Evolutionary conservation across 768 basidiomycete species (phyloP).

Genomic region (Lyophyllum semitale): DNA sequence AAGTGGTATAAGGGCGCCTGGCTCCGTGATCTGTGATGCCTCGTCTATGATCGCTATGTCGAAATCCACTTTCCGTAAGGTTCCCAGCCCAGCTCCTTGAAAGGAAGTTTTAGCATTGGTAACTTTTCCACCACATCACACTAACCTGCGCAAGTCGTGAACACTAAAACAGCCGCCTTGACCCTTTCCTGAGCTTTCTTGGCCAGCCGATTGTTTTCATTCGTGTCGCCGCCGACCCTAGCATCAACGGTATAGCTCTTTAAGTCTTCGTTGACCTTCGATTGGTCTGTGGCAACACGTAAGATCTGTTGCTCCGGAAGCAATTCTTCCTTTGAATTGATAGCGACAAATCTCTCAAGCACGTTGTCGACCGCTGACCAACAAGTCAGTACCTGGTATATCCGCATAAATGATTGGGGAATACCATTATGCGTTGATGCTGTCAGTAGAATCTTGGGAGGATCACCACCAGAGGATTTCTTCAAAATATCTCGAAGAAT

Average conservation of each 20-base stretch:
- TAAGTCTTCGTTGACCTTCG: slow-evolving; percentile 58
- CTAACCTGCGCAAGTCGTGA: slow-evolving; percentile 65
- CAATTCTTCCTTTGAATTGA: slow-evolving; percentile 46
- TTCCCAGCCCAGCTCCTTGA: slow-evolving; percentile 56
- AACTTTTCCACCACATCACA: background rate
- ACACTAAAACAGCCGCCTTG: slow-evolving; percentile 56
- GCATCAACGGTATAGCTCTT: slow-evolving; percentile 66
- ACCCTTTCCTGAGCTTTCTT: slow-evolving; percentile 63
- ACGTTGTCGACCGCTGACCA: slow-evolving; percentile 72
- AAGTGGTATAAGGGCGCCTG: slow-evolving; percentile 63
- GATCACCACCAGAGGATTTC: slow-evolving; percentile 22
- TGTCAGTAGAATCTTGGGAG: slow-evolving; percentile 63
- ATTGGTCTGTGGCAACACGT: slow-evolving; percentile 67
- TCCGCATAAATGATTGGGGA: background rate
- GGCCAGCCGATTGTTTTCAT: slow-evolving; percentile 56
- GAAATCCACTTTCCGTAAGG: slow-evolving; percentile 56
- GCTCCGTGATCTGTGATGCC: slow-evolving; percentile 71
- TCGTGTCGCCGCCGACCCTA: slow-evolving; percentile 62
- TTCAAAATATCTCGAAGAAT: slow-evolving; percentile 49
- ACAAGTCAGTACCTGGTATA: background rate
- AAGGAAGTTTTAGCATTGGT: background rate
- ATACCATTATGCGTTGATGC: slow-evolving; percentile 72
- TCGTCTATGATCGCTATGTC: slow-evolving; percentile 69
- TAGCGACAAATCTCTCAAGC: slow-evolving; percentile 56
- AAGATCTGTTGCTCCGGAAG: slow-evolving; percentile 59